Base-by-base conservation (phyloP, 2,329 filamentous ascomycete species). In the Paraphaeosphaeria minitans region DNA sequence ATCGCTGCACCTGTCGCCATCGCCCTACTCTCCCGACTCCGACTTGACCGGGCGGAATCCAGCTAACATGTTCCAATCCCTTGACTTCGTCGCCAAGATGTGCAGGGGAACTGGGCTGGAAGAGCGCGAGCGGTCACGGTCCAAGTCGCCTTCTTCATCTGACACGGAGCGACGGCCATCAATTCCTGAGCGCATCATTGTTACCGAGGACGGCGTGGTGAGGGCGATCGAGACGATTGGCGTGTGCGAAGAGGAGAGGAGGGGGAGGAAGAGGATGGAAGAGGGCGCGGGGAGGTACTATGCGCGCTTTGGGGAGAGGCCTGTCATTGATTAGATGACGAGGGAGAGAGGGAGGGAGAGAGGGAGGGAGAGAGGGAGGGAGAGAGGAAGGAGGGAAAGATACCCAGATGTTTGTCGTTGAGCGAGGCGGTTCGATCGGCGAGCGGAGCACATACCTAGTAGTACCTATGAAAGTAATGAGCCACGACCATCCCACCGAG, bases 211-310 rank as follows among this genome's bases (percentile, higher is more conserved):
- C 16, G 51, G 51, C 13, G 19, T 53, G 22, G 51, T 53, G 10
- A 43, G 51, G 31, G 39, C 37, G 13, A 37, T 53, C 14, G 51
- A 53, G n/a, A 53, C 51, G 12, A 35, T 53, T n/a, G 29, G 51
- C 16, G 21, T 35, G 12, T 6, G 29, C 12, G 24, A 53, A 10
- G 37, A 45, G 19, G 51, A 43, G n/a, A 41, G 42, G 8, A 43
- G 50, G n/a, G 50, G 50, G 13, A 42, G 50, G 24, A 43, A 53
- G 37, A 29, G 50, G 12, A 4, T 22, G 12, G 43, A 29, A 3
- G 41, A 35, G 7, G 37, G 35, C 4, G 35, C 49, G 3, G 13
- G 14, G 21, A 51, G 49, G 35, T 51, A 51, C n/a, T 51, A 51
- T 21, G 49, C 49, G 4, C 21, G 50, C 2, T 53, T 53, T 31